Evolutionary conservation across 306 rosid genomes (phyloP).

Genomic region (Vachellia pachyceras): DNA sequence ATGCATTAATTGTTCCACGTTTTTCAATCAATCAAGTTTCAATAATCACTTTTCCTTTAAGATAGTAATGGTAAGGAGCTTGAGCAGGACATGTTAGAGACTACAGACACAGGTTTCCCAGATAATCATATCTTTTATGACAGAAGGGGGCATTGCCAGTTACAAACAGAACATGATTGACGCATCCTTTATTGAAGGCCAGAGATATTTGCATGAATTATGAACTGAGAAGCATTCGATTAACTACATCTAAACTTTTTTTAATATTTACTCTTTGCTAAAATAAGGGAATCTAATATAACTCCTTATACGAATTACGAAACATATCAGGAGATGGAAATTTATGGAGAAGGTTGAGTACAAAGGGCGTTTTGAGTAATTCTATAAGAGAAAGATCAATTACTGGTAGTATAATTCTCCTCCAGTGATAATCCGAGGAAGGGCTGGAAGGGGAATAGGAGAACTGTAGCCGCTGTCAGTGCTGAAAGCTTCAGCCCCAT

Average conservation of each 20-base stretch:
- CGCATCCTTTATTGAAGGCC: slow-evolving; percentile 4
- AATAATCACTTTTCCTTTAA: slow-evolving; percentile 22
- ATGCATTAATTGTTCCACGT: not conserved
- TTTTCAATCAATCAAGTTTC: slow-evolving; percentile 3
- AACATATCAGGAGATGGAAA: slow-evolving; percentile 22
- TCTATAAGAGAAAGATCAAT: slow-evolving; percentile 37
- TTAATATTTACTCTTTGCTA: slow-evolving; percentile 11
- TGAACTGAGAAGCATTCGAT: slow-evolving; percentile 20
- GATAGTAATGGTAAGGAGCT: not conserved
- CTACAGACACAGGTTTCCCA: slow-evolving; percentile 3
- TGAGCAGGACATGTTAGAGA: not conserved
- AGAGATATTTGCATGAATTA: slow-evolving; percentile 3
- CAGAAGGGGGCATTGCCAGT: not conserved
- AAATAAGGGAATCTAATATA: slow-evolving; percentile 33
- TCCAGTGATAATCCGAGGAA: slow-evolving; percentile 40
- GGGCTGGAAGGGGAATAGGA: slow-evolving; percentile 66
- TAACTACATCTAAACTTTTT: slow-evolving; percentile 18
- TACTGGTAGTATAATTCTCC: slow-evolving; percentile 77
- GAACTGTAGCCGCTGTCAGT: slow-evolving; percentile 44
- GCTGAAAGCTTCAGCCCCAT: slow-evolving; percentile 35
- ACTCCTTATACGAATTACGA: slow-evolving; percentile 12
- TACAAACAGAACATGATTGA: not conserved
- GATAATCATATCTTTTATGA: not conserved
- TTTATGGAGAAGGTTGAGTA: slow-evolving; percentile 28
- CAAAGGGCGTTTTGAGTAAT: slow-evolving; percentile 18